Evolutionary conservation across 83 land plant genomes (phyloP).

Genomic region (Thuja plicata): DNA sequence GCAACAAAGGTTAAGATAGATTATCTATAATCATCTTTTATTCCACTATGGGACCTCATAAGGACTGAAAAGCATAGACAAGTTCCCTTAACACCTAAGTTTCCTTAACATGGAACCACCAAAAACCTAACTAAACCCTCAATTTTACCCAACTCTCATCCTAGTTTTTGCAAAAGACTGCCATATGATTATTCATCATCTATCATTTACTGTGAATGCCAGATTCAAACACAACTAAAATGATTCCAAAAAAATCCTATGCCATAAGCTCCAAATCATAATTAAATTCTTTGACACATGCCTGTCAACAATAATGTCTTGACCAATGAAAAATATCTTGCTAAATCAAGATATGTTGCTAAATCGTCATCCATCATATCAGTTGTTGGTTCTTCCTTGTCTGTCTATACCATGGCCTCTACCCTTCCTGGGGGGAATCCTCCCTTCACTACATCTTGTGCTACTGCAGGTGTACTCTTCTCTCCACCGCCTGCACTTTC

Average conservation of each 20-base stretch:
- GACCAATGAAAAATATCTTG: not conserved
- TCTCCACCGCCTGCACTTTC: too few relatives aligned
- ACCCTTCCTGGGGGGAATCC: too few relatives aligned
- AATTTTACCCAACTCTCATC: not conserved
- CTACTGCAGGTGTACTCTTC: too few relatives aligned
- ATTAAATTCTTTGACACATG: conserved; percentile 5
- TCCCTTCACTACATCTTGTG: too few relatives aligned
- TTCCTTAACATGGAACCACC: not conserved
- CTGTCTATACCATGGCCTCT: too few relatives aligned
- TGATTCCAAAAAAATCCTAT: not conserved
- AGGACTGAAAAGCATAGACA: not conserved
- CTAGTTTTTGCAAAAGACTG: not conserved
- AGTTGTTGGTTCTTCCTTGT: too few relatives aligned
- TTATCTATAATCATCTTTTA: not conserved
- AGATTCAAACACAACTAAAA: not conserved
- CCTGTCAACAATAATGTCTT: not conserved
- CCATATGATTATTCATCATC: not conserved
- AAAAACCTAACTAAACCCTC: conserved; percentile 4
- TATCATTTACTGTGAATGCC: not conserved
- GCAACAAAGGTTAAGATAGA: not conserved
- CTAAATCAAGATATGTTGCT: too few relatives aligned
- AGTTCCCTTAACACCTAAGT: not conserved
- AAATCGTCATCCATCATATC: too few relatives aligned
- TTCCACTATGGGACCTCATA: not conserved
- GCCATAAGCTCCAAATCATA: not conserved